Conservation (phyloP, 2,329 filamentous ascomycete species). For the Fusarium mexicanum region DNA sequence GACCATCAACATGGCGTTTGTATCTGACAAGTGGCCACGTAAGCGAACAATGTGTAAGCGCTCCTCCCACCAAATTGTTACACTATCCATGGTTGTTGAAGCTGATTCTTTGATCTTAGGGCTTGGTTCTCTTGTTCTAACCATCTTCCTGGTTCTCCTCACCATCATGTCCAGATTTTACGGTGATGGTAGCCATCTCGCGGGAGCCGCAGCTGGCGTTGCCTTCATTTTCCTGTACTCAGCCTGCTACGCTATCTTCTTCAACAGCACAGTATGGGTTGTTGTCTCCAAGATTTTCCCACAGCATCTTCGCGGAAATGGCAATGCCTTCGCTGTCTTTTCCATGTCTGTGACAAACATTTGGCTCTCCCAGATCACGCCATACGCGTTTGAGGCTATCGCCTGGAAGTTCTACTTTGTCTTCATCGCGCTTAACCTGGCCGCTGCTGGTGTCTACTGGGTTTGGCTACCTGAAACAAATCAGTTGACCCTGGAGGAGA, state of each 20-base stretch:
- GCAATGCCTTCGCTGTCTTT: not conserved
- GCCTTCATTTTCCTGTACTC: not conserved
- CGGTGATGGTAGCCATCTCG: not conserved
- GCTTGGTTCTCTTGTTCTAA: not conserved
- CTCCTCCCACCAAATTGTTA: not conserved
- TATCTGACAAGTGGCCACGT: not conserved
- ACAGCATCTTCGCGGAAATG: not conserved
- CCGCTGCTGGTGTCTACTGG: not conserved
- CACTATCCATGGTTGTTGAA: rapidly evolving
- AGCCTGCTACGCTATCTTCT: not conserved
- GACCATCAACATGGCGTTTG: not conserved
- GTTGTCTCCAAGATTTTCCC: not conserved
- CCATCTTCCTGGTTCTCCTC: not conserved
- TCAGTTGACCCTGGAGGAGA: not conserved
- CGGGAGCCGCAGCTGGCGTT: not conserved
- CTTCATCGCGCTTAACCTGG: not conserved
- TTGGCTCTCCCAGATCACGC: not conserved
- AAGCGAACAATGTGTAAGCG: not conserved
- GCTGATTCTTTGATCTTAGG: not conserved
- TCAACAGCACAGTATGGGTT: not conserved
- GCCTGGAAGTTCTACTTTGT: not conserved
- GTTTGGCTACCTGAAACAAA: not conserved
- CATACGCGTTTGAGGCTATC: not conserved
- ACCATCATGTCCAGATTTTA: not conserved
- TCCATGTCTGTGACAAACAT: not conserved